Conservation (phyloP, 1,139 yeast genomes). For the Zygotorulaspora mrakii region DNA sequence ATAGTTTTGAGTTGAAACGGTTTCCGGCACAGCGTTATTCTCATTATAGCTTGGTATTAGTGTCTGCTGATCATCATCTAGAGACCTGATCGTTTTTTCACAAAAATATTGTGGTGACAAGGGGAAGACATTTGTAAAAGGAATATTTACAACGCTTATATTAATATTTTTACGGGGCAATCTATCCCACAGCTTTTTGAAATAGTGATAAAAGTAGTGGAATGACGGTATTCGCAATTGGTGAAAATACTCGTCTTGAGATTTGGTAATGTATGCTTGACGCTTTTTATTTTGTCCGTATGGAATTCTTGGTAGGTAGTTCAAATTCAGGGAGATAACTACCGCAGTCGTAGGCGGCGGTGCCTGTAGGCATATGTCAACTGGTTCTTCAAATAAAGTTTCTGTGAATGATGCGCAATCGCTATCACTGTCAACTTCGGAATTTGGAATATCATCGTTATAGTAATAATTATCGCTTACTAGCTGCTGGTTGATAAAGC, state of each 20-base stretch:
- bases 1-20: slow-evolving; percentile 16
- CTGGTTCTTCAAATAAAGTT: slow-evolving; percentile 27
- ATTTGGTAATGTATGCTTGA: slow-evolving; percentile 27
- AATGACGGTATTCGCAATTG: slow-evolving; percentile 28
- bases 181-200: slow-evolving; percentile 32
- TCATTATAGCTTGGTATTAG: slow-evolving; percentile 20
- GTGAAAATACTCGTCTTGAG: slow-evolving; percentile 28
- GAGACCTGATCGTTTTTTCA: slow-evolving; percentile 20
- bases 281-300: slow-evolving; percentile 20
- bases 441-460: slow-evolving; percentile 14
- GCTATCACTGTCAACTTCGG: slow-evolving; percentile 12
- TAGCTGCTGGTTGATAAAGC: slow-evolving; percentile 39
- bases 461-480: slow-evolving; percentile 30
- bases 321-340: slow-evolving; percentile 28
- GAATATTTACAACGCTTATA: slow-evolving; percentile 33
- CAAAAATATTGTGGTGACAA: slow-evolving; percentile 29
- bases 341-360: slow-evolving; percentile 36
- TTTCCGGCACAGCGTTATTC: slow-evolving; percentile 7
- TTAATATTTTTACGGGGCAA: slow-evolving; percentile 31
- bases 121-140: slow-evolving; percentile 36
- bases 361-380: slow-evolving; percentile 20
- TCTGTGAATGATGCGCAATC: slow-evolving; percentile 25
- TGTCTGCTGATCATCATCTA: slow-evolving; percentile 29
- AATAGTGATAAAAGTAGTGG: slow-evolving; percentile 34
- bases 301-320: slow-evolving; percentile 25